Base-by-base conservation (phyloP, 345 rosid genomes). In the Syzygium jambos region DNA sequence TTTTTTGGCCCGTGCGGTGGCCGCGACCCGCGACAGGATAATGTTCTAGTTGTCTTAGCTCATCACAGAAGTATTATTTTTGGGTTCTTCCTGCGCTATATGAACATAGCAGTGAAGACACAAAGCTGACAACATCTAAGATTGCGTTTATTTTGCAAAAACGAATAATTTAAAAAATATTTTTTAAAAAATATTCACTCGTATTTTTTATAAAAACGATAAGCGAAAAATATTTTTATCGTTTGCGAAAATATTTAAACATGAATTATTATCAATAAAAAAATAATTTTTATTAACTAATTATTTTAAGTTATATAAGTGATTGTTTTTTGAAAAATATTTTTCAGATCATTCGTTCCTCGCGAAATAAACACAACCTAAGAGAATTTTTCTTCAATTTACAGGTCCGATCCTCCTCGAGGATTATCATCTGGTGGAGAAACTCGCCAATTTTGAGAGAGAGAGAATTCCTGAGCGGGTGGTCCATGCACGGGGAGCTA, bases 401-500 rank as follows among this genome's bases (percentile, higher is more conserved):
- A 27, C 89, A 98, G 99, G 99, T 91, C 99, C 99, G 9, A 91
- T 98, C 87, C 97, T 98, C 86, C 94, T 96, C 10, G 99, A 98
- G 96, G 99, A 98, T 93, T 98, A 96, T 86, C 99, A 98, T 93
- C 88, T 98, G 89, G 90, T 98, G 59, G 99, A 98, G 90, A 98
- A 98, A 90, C 89, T 98, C 54, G 99, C 99, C 91, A 95, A 96
- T 87, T 96, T 98, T 87, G 98, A 94, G 86, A 93, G 99, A 89
- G 99, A 98, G 91, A 84, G 99, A 85, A 95, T 98, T 88, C 99
- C 99, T 51, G 99, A 98, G 92, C 97, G 99, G 87, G 98, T 98
- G 41, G 99, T 98, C 91, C 99, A 98, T 88, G 99, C 99, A 55
- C 93, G 99, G 91, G 98, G 99, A 86, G 99, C 96, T 59, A 98